Percentiles rank a stretch among this genome's conserved stretches.
These are phyloP conservation scores for Aspergillus campestris DNA, from an alignment of 495 filamentous ascomycete genomes.

Conservation along the genomic window DNA sequence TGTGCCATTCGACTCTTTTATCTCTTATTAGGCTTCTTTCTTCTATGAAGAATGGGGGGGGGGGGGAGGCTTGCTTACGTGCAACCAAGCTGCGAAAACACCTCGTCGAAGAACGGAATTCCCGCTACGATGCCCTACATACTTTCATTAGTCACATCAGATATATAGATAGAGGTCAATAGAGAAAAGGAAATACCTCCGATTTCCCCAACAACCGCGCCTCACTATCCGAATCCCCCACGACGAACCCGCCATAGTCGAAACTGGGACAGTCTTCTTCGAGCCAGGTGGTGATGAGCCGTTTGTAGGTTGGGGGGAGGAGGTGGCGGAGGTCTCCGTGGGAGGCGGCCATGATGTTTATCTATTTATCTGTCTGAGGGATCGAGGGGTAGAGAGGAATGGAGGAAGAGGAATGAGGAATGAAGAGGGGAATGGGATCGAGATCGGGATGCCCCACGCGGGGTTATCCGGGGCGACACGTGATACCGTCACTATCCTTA, in stretches of 20 bases:
- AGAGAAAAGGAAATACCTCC: slow-evolving; percentile 28
- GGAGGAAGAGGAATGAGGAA: slow-evolving; percentile 4
- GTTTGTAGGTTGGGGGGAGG: slow-evolving; percentile 76
- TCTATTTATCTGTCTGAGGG: neutral
- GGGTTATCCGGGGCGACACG: slow-evolving; percentile 1
- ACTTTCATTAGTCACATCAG: too few species aligned
- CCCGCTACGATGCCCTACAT: slow-evolving; percentile 76
- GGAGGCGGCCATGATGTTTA: slow-evolving; percentile 48
- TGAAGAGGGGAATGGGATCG: neutral
- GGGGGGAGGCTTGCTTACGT: slow-evolving; percentile 45
- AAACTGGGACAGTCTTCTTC: slow-evolving; percentile 93
- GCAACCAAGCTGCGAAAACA: slow-evolving; percentile 85
- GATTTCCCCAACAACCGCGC: slow-evolving; percentile 88
- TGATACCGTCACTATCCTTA: neutral
- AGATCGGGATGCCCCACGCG: slow-evolving; percentile 2
- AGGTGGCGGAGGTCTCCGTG: slow-evolving; percentile 74
- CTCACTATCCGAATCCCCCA: slow-evolving; percentile 67
- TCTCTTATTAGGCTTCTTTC: neutral
- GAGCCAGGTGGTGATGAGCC: slow-evolving; percentile 73
- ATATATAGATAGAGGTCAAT: too few species aligned
- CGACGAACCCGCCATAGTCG: slow-evolving; percentile 96
- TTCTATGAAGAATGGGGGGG: neutral
- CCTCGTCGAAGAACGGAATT: slow-evolving; percentile 90
- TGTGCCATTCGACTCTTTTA: slow-evolving; percentile 72
- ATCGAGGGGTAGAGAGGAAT: neutral